Conservation (phyloP, 140 eudicot species). For the Flaveria floridana region DNA sequence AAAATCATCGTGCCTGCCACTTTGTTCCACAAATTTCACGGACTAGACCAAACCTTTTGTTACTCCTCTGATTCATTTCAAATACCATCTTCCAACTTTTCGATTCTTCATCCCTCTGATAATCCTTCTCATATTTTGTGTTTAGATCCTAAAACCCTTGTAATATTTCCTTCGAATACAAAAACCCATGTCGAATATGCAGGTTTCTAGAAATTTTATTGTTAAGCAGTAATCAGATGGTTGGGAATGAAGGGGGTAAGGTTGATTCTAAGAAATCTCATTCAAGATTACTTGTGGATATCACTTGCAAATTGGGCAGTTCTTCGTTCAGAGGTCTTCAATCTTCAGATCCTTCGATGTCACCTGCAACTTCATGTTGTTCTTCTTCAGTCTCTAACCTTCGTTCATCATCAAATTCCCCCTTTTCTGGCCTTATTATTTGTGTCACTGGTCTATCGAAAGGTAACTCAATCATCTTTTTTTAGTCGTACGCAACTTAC, state of each 20-base stretch:
- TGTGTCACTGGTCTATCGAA: conserved; percentile 92
- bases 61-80: conserved; percentile 1
- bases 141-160: conserved; percentile 30
- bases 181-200: conserved; percentile 25
- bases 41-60: conserved; percentile 18
- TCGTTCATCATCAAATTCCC: conserved; percentile 37
- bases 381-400: conserved; percentile 40
- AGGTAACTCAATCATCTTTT: conserved; percentile 41
- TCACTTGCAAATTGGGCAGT: conserved; percentile 49
- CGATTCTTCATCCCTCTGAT: neutral
- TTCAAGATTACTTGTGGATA: conserved; percentile 63
- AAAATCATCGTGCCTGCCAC: conserved; percentile 25
- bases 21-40: conserved; percentile 27
- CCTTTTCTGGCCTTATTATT: conserved; percentile 73
- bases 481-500: neutral
- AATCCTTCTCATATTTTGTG: conserved; percentile 2
- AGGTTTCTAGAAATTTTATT: conserved; percentile 18
- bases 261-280: conserved; percentile 50
- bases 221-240: conserved; percentile 32
- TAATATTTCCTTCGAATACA: conserved; percentile 5
- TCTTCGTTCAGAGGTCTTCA: conserved; percentile 47
- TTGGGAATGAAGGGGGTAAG: conserved; percentile 51
- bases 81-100: conserved; percentile 12
- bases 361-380: conserved; percentile 28
- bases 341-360: conserved; percentile 29